Evolutionary conservation across 306 rosid species (phyloP).

Genomic region (Vigna hirtella): DNA sequence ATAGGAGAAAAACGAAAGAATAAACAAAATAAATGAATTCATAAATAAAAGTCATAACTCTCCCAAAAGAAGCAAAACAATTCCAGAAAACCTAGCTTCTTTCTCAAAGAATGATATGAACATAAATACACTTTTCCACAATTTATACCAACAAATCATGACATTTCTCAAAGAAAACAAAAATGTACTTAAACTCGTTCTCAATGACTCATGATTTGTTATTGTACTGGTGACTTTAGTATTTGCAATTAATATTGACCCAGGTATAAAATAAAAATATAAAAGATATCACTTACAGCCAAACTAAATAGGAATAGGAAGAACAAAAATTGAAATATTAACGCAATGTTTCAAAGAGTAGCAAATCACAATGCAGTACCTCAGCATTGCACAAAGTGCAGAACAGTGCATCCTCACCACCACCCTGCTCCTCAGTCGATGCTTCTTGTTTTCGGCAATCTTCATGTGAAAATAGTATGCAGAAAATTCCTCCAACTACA

Average conservation of each 20-base stretch:
- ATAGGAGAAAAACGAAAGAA: constrained; percentile 16
- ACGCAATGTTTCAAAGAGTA: constrained; percentile 22
- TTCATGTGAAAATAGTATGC: constrained; percentile 79
- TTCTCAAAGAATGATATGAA: constrained; percentile 21
- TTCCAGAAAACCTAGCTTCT: constrained; percentile 16
- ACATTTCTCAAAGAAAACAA: constrained; percentile 22
- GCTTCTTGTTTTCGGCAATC: constrained; percentile 85
- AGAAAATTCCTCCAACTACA: constrained; percentile 69
- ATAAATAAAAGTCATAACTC: background rate
- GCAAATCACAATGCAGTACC: constrained; percentile 59
- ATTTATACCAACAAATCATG: constrained; percentile 14
- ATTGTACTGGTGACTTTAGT: background rate
- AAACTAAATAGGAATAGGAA: constrained; percentile 28
- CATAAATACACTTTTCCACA: constrained; percentile 2
- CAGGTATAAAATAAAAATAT: constrained; percentile 19
- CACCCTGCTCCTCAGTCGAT: constrained; percentile 69
- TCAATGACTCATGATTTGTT: constrained; percentile 18
- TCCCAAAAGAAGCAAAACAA: background rate
- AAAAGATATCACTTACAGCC: constrained; percentile 3
- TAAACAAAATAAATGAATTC: constrained; percentile 14
- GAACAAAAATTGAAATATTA: constrained; percentile 29
- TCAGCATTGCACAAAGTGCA: constrained; percentile 98
- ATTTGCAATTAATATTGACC: constrained; percentile 19
- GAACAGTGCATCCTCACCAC: constrained; percentile 89
- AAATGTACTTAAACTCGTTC: constrained; percentile 2